Percentiles rank a stretch among this genome's conserved stretches.
These are phyloP conservation scores for Pleurotus tuoliensis DNA, from an alignment of 768 basidiomycete species.

Conservation along the genomic window DNA sequence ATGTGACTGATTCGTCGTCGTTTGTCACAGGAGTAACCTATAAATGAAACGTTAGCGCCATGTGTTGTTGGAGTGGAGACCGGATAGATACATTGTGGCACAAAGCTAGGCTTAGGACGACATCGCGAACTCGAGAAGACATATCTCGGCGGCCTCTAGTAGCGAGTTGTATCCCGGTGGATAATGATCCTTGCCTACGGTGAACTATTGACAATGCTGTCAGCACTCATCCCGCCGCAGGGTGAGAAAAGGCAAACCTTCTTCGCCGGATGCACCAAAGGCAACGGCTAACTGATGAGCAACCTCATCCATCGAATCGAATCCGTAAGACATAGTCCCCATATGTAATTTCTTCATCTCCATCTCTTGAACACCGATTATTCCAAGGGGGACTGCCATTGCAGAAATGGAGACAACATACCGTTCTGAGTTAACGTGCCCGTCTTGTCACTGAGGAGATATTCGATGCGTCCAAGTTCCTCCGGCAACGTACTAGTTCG, in stretches of 20 bases:
- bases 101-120: constrained; percentile 86
- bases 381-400: not conserved
- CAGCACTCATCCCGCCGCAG: not conserved
- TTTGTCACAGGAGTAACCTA: constrained; percentile 95
- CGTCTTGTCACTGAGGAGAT: constrained; percentile 95
- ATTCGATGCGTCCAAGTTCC: constrained; percentile 92
- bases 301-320: constrained; percentile 99
- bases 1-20: constrained; percentile 92
- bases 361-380: constrained; percentile 65
- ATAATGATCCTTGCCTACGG: constrained; percentile 48
- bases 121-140: constrained; percentile 89
- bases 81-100: constrained; percentile 78
- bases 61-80: not conserved
- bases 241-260: constrained; percentile 32
- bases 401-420: constrained; percentile 27
- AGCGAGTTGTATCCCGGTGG: constrained; percentile 80
- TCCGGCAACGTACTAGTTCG: constrained; percentile 97
- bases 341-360: constrained; percentile 99
- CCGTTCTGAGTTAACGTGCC: constrained; percentile 98
- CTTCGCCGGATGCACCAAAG: constrained; percentile 65
- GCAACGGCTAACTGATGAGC: constrained; percentile 85
- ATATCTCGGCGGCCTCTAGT: constrained; percentile 89
- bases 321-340: constrained; percentile 97
- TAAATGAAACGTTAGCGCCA: not conserved
- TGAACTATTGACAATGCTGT: constrained; percentile 25